Conservation (phyloP, 176 grass and related monocot genomes). For the Pharus latifolius region DNA sequence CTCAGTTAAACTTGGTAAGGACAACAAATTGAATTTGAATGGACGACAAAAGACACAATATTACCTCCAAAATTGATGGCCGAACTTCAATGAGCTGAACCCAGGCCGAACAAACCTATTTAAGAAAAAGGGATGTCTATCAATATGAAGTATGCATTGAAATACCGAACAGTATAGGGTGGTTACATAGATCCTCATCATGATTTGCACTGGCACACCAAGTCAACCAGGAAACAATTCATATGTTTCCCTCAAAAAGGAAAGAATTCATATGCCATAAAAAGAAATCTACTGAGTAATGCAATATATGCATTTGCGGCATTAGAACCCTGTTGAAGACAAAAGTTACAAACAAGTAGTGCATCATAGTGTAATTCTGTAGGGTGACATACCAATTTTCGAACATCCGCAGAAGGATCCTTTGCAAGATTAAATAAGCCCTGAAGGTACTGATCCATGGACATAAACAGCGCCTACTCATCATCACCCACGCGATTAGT, state of each 20-base stretch:
- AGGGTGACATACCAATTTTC: constrained; percentile 60
- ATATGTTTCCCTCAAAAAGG: too few species aligned
- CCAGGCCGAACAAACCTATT: constrained; percentile 87
- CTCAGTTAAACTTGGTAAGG: not conserved
- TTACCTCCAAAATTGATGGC: constrained; percentile 86
- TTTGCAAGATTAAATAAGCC: constrained; percentile 85
- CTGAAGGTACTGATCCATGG: constrained; percentile 96
- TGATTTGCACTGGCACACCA: not conserved
- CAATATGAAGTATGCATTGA: not conserved
- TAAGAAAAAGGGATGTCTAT: constrained; percentile 1
- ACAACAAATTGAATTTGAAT: constrained; percentile 2
- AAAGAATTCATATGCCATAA: not conserved
- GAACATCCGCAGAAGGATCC: constrained; percentile 76
- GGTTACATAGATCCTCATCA: not conserved
- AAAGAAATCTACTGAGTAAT: constrained; percentile 1
- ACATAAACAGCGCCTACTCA: constrained; percentile 72
- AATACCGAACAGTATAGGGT: not conserved
- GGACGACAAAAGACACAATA: not conserved
- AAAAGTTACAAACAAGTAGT: constrained; percentile 12
- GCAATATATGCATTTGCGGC: not conserved
- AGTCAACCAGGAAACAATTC: constrained; percentile 4
- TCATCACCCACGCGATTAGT: constrained; percentile 13
- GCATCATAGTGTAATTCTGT: not conserved
- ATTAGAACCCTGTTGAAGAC: not conserved
- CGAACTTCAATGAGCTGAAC: constrained; percentile 95